A percentile compares a stretch with the other conserved stretches of the same genome.
Conservation (phyloP, 2,329 filamentous ascomycete species). For the Botrytis deweyae region DNA sequence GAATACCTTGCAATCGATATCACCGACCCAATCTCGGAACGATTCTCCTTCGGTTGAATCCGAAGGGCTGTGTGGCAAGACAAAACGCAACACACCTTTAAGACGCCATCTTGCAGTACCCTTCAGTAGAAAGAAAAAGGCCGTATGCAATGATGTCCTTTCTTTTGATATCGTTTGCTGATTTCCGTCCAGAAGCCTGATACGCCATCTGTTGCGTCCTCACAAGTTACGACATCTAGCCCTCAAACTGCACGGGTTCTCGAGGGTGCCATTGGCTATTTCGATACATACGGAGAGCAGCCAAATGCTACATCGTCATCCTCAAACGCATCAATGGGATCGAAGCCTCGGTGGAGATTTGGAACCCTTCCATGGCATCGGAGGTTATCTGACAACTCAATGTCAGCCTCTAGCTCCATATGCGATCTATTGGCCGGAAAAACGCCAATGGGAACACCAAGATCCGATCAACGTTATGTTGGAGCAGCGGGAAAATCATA, state of each 20-base stretch:
- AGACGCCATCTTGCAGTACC: constrained; percentile 19
- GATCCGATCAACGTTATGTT: constrained; percentile 24
- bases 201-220: constrained; percentile 1
- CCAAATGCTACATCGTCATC: neutral
- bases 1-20: constrained; percentile 22
- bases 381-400: constrained; percentile 33
- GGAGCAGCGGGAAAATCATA: constrained; percentile 27
- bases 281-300: constrained; percentile 20
- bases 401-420: constrained; percentile 37
- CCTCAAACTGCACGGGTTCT: constrained; percentile 28
- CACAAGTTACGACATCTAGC: constrained; percentile 28
- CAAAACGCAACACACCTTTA: constrained; percentile 26
- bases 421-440: constrained; percentile 36
- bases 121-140: constrained; percentile 21
- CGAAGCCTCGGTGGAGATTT: constrained; percentile 28
- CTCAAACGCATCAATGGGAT: constrained; percentile 10
- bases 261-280: constrained; percentile 31
- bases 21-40: constrained; percentile 22
- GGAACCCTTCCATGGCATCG: constrained; percentile 40
- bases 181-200: constrained; percentile 8
- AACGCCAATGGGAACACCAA: constrained; percentile 35
- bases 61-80: constrained; percentile 31
- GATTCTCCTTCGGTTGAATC: constrained; percentile 18
- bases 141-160: constrained; percentile 20
- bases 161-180: neutral